Evolutionary conservation across 208 protist genomes (phyloP), one percentile per base, ranked within the genome.

Genomic region (Lotmaria passim): DNA sequence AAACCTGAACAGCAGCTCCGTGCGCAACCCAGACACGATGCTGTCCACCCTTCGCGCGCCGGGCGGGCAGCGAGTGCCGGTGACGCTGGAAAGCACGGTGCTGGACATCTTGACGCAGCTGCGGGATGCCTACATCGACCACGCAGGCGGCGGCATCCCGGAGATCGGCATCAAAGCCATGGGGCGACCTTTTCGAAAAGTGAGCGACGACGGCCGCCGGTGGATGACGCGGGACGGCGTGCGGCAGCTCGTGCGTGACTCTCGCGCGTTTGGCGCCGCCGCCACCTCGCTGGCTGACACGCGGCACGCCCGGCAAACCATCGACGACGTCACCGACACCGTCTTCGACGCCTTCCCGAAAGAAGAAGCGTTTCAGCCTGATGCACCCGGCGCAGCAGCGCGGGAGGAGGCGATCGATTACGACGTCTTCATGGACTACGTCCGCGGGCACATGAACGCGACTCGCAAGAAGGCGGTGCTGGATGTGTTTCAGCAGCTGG

Each of bases 141-240:
- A 94, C 64, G 79, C 70, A 3, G 90, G 90, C 23, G 88, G 87
- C 19, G 88, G 93, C 21, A 91, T 96, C 50, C 89, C 91, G n/a
- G 89, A 94, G 81, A 78, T 95, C 30, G 92, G 92, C 67, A 92
- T 96, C 51, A 97, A 97, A 51, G 89, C 87, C 15, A 95, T 96
- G 89, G 93, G 93, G 0, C 79, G 90, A 10, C 93, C 88, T 4
- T 97, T 95, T 51, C 85, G 89, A 53, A 26, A 73, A 14, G 86
- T 89, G 19, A 68, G 66, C 52, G 82, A 48, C 23, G 89, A 95
- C 65, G 93, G 93, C 19, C 82, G 82, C n/a, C 88, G 91, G 6
- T 96, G 86, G 83, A 93, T 96, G 84, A 89, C 85, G 28, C 67
- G 75, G 50, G 74, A 82, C 19, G 83, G 83, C n/a, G 79, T 96